Base-by-base conservation (phyloP, 495 filamentous ascomycete genomes). In the Aspergillus hancockii region DNA sequence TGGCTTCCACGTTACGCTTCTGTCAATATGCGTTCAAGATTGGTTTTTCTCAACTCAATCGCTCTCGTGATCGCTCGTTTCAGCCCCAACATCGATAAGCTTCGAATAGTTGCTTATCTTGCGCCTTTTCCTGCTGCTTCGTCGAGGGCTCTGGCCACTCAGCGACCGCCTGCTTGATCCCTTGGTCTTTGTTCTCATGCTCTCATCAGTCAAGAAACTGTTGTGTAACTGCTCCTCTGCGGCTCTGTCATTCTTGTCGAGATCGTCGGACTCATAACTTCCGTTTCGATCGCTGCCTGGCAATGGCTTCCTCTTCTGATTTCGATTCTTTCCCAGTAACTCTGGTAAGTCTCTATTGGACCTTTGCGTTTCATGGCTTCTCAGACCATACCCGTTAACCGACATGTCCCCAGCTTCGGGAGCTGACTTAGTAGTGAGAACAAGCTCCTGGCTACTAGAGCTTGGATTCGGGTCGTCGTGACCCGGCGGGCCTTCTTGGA, bases 21-120 rank as follows among this genome's bases (percentile, higher is more conserved):
- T 14, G 10, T 16, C 38, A 3, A 14, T n/a, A 41, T 47, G 43
- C 43, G 1, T 23, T 47, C 13, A 23, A n/a, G 0, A 47, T 23
- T n/a, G 16, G 18, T 2, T 9, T 8, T 8, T 47, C 43, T 45
- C 43, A 19, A 7, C 13, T 10, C 8, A 47, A 12, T 21, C 21
- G 43, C 43, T 60, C 54, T 67, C 61, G 30, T 67, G 56, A 38
- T 59, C 66, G 32, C 60, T 68, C 12, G 63, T 64, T 12, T 63
- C 57, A 8, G 62, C 61, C 13, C 69, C 69, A 58, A 71, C 61
- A 54, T 71, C 67, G 47, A 71, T 64, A 13, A 66, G 55, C 23
- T 64, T 63, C 21, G 57, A 50, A 43, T 65, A 68, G 31, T 71
- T 71, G 67, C 69, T 71, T 19, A 67, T 64, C 40, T 71, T 71